Evolutionary conservation across 2,329 filamentous ascomycete genomes (phyloP).

Genomic region (Ascomycota sp.): DNA sequence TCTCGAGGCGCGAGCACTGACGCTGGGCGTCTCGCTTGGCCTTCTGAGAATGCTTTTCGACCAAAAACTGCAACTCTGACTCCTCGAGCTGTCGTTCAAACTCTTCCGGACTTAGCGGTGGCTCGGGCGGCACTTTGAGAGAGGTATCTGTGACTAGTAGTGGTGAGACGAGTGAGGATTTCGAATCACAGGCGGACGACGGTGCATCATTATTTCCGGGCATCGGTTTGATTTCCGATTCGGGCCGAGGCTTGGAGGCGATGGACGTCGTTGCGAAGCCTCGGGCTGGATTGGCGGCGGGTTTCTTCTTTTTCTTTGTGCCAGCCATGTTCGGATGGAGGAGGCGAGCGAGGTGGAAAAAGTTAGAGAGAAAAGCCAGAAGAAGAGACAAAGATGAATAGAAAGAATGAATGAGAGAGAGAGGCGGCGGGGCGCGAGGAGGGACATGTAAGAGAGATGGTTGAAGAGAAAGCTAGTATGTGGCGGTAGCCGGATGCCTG

Average conservation of each 20-base stretch:
- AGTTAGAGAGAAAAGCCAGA: no score
- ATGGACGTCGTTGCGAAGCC: conserved; percentile 88
- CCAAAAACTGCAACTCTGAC: conserved; percentile 66
- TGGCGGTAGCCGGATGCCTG: no score
- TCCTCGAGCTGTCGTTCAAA: conserved; percentile 76
- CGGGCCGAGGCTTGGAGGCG: conserved; percentile 56
- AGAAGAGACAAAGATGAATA: neutral
- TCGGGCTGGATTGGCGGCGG: conserved; percentile 62
- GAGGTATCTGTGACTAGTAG: neutral
- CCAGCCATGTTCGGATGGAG: conserved; percentile 33
- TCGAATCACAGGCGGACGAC: conserved; percentile 2
- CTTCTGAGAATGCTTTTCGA: conserved; percentile 65
- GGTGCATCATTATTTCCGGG: conserved; percentile 9
- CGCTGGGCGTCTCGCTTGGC: conserved; percentile 57
- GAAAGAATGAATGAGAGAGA: no score
- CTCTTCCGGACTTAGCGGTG: conserved; percentile 57
- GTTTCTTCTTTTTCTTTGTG: conserved; percentile 76
- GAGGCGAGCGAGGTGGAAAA: neutral
- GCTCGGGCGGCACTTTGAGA: conserved; percentile 8
- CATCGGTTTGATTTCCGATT: conserved; percentile 11
- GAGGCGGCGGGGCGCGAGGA: no score
- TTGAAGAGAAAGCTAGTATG: no score
- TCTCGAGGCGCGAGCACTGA: conserved; percentile 57
- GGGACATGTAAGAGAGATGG: no score
- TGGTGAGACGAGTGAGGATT: no score